Base-by-base conservation (phyloP, 1,139 yeast genomes). In the Yamadazyma conglobata region DNA sequence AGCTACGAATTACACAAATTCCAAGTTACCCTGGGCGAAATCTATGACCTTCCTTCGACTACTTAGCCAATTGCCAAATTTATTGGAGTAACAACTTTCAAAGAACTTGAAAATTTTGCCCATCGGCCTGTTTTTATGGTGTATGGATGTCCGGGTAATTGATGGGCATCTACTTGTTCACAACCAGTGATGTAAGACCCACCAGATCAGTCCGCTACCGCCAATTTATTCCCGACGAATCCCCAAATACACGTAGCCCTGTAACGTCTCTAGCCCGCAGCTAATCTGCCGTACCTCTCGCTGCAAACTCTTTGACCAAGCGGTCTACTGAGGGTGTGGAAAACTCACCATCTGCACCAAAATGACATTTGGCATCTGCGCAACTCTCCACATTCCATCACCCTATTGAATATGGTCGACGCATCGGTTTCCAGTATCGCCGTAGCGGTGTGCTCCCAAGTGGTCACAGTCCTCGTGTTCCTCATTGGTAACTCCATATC, bases 21-120 rank as follows among this genome's bases (percentile, higher is more conserved):
- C 35, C 22, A 16, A 24, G 24, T 10, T 8, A 7, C 22, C 27
- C 23, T 24, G 19, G 36, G 31, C 39, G 37, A 23, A 27, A n/a
- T 11, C n/a, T 9, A 7, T 18, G 14, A 15, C 14, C 13, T 8
- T 10, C 12, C 18, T 12, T 21, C 15, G 7, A 13, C 18, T 21
- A 29, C 30, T 10, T 22, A 26, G 30, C 20, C 17, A 33, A 17
- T 14, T 28, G 41, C 41, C 43, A 39, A 39, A 39, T 39, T 39
- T 30, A 28, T 33, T 34, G 41, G 40, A 35, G 34, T 33, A 28
- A 32, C 43, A 39, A 39, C 43, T 39, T 39, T 39, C 43, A 31
- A 31, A 33, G 33, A 28, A 31, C 11, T 27, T 11, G 27, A 31
- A 30, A 26, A 23, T 28, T 34, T 37, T 35, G 29, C 31, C 14